Evolutionary conservation across 1,139 yeast genomes (phyloP), one percentile per base, ranked within the genome.

Genomic region (Pichia sp.): DNA sequence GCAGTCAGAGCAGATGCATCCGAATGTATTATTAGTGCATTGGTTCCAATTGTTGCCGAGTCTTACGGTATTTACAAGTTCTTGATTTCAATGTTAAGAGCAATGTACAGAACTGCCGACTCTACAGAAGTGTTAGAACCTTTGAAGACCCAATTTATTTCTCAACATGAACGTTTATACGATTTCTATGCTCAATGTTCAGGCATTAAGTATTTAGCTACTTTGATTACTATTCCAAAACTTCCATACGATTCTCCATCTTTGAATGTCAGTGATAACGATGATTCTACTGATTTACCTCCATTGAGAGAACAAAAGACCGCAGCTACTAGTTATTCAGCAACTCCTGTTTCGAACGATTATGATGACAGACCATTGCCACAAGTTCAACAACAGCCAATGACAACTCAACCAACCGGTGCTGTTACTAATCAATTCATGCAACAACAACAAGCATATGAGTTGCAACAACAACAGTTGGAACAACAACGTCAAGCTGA

Each of bases 131-230:
- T 89, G 1, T 70, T 93, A 53, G 79, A 77, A 52, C 93, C 93
- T 4, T 71, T 93, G 55, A 75, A 83, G 58, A 81, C 83, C 42
- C 75, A 94, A 50, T 91, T 82, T 61, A 76, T 76, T 56, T 73
- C 84, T n/a, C 97, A 91, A 62, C 96, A 91, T 65, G 75, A 77
- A 38, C 77, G 89, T 60, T 70, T 93, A 49, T 79, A 84, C 58
- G 94, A 89, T 57, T 89, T 93, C 58, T 93, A 88, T 68, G 88
- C 94, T 35, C 96, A 91, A 61, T 89, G 96, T 65, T 85, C 93
- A 20, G 80, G 93, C 1, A 80, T 93, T 53, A 85, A 86, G 63
- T 89, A 85, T 60, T 76, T 93, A 61, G 83, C 96, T 2, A 80
- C 91, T 44, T 76, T 93, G 64, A 85, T 93, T 41, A 84, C 94